A percentile compares a stretch with the other conserved stretches of the same genome.
Conservation (phyloP, 169 alveolate species). For the Pseudocohnilembus persalinus region DNA sequence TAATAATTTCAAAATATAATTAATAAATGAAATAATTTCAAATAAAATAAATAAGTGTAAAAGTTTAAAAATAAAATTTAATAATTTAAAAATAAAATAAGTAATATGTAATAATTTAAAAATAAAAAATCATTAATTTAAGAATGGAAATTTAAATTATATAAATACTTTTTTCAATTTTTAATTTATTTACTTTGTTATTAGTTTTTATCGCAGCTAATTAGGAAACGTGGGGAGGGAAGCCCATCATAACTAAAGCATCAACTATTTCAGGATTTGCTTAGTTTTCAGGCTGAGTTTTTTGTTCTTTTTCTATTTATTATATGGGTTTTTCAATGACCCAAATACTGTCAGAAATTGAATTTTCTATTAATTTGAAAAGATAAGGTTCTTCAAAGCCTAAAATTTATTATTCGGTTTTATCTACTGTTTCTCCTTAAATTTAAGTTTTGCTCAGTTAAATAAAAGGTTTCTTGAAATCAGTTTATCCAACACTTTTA, state of each 20-base stretch:
- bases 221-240: not conserved
- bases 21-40: too few relatives aligned
- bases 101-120: too few relatives aligned
- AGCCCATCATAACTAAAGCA: not conserved
- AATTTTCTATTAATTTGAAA: not conserved
- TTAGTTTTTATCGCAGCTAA: not conserved
- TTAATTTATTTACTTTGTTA: not conserved
- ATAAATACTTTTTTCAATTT: not conserved
- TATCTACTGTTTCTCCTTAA: not conserved
- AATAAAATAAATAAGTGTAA: too few relatives aligned
- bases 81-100: too few relatives aligned
- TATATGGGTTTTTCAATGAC: not conserved
- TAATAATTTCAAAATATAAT: too few relatives aligned
- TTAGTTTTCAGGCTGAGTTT: not conserved
- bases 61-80: too few relatives aligned
- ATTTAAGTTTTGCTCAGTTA: not conserved
- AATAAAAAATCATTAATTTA: too few relatives aligned
- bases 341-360: not conserved
- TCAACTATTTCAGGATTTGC: not conserved
- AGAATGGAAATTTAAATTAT: not conserved
- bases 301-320: not conserved
- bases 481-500: not conserved
- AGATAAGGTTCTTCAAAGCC: not conserved
- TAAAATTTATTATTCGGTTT: too few relatives aligned
- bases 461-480: not conserved